Base-by-base conservation (phyloP, 495 filamentous ascomycete species). In the Aspergillus nidulans region DNA sequence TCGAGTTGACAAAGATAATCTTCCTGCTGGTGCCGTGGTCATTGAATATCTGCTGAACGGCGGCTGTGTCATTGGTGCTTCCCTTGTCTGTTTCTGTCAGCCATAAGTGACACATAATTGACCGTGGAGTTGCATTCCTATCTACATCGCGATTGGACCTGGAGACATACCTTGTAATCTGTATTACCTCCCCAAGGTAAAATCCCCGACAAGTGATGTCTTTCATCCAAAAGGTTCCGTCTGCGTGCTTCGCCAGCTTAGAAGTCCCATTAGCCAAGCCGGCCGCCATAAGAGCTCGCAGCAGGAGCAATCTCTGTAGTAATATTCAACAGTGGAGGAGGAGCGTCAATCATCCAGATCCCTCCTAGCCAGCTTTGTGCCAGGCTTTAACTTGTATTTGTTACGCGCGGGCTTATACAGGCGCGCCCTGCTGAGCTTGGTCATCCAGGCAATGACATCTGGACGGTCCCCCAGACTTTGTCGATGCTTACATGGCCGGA, bases 1-100 rank as follows among this genome's bases (percentile, higher is more conserved):
- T 84, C 19, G 71, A 69, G 2, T 84, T 83, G 57, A 89, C 82
- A 62, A 77, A 88, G 1, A 79, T 72, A 20, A 86, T 67, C 52
- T 78, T 82, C 64, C 74, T 68, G 30, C 65, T 57, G 42, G 73
- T 62, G 28, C 77, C 69, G 44, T 81, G 69, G 56, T 77, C 49
- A 40, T 76, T 56, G 43, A 83, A 32, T 61, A 83, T 74, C 5
- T 69, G 59, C 54, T 85, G 82, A 39, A 88, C 71, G 6, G 70
- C 69, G 0, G 55, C 63, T 0, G 78, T 77, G 39, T 79, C 75
- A 45, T 77, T 74, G 1, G 69, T 72, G 0, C 36, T 53, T 4
- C 51, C 51, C 7, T 42, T 42, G 19, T 53, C 30, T 49, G 18
- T 38, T 13, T 2, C 2, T 25, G 16, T 49, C 21, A 39, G 32